Percentiles rank a stretch among this genome's conserved stretches.
These are phyloP conservation scores for Macrophomina phaseolina DNA, from an alignment of 2,329 filamentous ascomycete species.

Conservation along the genomic window DNA sequence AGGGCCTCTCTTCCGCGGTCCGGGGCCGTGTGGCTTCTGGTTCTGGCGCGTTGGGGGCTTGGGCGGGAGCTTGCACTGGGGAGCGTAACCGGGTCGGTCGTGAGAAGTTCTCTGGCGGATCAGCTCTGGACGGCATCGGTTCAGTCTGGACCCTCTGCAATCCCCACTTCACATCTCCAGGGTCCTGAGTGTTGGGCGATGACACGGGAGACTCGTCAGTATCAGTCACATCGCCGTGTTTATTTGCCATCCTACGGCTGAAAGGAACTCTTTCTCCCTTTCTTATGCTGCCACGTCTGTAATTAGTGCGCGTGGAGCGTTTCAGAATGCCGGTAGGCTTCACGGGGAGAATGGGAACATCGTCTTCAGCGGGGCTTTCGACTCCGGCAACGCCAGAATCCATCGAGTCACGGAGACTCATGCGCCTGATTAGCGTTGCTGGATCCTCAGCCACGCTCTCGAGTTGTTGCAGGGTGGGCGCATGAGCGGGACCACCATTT, in stretches of 20 bases:
- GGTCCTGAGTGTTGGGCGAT: conserved; percentile 9
- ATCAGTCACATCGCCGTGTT: conserved; percentile 58
- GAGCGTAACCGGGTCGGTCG: conserved; percentile 53
- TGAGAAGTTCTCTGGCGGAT: conserved; percentile 62
- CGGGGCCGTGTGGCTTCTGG: conserved; percentile 10
- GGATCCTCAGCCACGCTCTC: conserved; percentile 81
- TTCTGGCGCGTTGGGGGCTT: conserved; percentile 2
- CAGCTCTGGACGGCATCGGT: conserved; percentile 54
- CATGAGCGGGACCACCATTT: conserved; percentile 65
- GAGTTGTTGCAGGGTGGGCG: conserved; percentile 66
- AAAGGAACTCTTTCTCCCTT: conserved; percentile 77
- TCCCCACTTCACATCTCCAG: conserved; percentile 46
- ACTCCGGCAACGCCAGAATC: conserved; percentile 40
- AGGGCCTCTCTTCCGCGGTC: conserved; percentile 20
- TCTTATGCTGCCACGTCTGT: conserved; percentile 84
- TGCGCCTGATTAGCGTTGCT: conserved; percentile 70
- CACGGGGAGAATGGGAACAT: conserved; percentile 84
- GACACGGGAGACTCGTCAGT: conserved; percentile 52
- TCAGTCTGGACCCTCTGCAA: conserved; percentile 73
- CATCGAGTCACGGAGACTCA: conserved; percentile 62
- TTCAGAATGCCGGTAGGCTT: conserved; percentile 77
- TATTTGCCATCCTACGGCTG: conserved; percentile 71
- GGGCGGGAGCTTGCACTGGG: conserved; percentile 2
- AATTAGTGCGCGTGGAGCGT: conserved; percentile 89
- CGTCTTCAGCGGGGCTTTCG: conserved; percentile 60